Conservation (phyloP, 2,329 filamentous ascomycete genomes). For the Sarocladium strictum region DNA sequence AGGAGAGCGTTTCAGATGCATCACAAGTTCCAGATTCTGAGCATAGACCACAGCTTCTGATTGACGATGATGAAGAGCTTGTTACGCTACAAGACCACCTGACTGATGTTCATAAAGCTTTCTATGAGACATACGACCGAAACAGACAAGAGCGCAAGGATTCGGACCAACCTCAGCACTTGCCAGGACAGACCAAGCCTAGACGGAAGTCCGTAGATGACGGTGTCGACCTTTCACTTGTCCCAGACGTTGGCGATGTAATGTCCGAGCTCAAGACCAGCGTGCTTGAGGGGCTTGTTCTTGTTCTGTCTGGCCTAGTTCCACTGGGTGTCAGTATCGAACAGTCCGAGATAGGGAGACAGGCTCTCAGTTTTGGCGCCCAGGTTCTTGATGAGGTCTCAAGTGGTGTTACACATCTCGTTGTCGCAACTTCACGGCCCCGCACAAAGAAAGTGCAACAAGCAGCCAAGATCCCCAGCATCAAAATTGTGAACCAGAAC, state of each 20-base stretch:
- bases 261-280: slow-evolving; percentile 74
- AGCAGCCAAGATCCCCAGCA: slow-evolving; percentile 69
- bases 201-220: slow-evolving; percentile 30
- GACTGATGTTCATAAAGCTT: slow-evolving; percentile 66
- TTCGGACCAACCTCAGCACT: slow-evolving; percentile 24
- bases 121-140: slow-evolving; percentile 77
- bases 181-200: slow-evolving; percentile 26
- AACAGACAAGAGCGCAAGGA: slow-evolving; percentile 32
- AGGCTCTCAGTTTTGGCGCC: slow-evolving; percentile 82
- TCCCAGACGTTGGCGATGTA: slow-evolving; percentile 83
- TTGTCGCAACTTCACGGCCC: slow-evolving; percentile 63
- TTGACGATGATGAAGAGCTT: slow-evolving; percentile 84
- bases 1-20: slow-evolving; percentile 49
- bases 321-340: slow-evolving; percentile 75
- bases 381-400: slow-evolving; percentile 51
- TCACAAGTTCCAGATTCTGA: slow-evolving; percentile 12
- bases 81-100: slow-evolving; percentile 70
- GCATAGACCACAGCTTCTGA: slow-evolving; percentile 67
- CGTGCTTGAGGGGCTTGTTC: slow-evolving; percentile 67
- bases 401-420: slow-evolving; percentile 62
- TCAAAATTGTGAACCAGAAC: slow-evolving; percentile 86
- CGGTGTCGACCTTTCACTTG: slow-evolving; percentile 39
- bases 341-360: slow-evolving; percentile 78
- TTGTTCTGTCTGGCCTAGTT: slow-evolving; percentile 88
- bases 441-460: slow-evolving; percentile 88